Evolutionary conservation across 1,139 yeast species (phyloP), one percentile per base, ranked within the genome.

Genomic region (Meyerozyma elateridarum): DNA sequence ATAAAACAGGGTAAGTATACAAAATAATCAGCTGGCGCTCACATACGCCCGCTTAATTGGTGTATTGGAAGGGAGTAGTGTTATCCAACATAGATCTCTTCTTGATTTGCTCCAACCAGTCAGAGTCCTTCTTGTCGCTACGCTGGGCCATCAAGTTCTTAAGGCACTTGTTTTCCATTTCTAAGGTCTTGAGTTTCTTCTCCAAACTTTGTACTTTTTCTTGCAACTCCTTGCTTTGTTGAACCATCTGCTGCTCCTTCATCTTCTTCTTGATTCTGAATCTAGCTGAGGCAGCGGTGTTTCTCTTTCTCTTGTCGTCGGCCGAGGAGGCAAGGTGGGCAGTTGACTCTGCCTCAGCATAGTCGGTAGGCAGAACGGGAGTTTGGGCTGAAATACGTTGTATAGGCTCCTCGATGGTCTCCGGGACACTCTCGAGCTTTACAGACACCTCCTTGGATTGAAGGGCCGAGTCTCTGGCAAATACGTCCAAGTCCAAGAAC

Each of bases 161-260:
- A 37, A 73, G 67, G 60, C 91, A 70, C 49, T 76, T 76, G 64
- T 87, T 87, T 58, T 87, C 96, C 82, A 83, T 79, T 56, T 85
- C 93, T 41, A 73, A 50, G 20, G 70, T 62, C 46, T 62, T 63
- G 40, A 73, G 59, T 40, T 63, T 65, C 44, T 59, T 57, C 42
- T 72, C 75, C 41, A 70, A 62, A 7, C 39, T 36, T 14, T 45
- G 45, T 21, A 73, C 64, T 37, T 54, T 55, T 17, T 60, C 68
- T 41, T 65, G 65, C 39, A 76, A 61, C 27, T 61, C 62, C 36
- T 56, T 61, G 27, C 76, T 61, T 34, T 52, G 64, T 38, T 65
- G 61, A 44, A 73, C 76, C 78, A 77, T 69, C 47, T 74, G 76
- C 49, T 70, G 71, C 46, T 75, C 81, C 54, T 68, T 73, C 48